phyloP scores from a whole-genome alignment of 345 rosid genomes.

The Pugionium cornutum region DNA sequence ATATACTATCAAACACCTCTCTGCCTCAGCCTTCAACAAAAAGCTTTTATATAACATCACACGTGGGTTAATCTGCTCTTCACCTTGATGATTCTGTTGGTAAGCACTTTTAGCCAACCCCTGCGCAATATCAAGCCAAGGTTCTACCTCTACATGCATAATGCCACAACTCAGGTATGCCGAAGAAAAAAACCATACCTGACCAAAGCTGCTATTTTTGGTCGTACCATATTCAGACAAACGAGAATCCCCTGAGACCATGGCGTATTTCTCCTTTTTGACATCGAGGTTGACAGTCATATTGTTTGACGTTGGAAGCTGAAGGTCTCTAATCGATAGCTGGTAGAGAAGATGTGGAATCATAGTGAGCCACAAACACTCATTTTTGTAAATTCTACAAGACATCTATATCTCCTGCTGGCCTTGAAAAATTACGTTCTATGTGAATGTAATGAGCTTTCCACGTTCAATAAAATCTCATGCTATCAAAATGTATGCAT shows the following conservation, averaged over 20 bases:
- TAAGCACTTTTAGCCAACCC: constrained; percentile 29
- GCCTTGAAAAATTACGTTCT: constrained; percentile 6
- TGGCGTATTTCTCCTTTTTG: constrained; percentile 32
- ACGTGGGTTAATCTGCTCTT: constrained; percentile 39
- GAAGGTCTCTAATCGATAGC: constrained; percentile 41
- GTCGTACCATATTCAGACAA: constrained; percentile 34
- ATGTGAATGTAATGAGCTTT: not conserved
- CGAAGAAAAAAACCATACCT: constrained; percentile 36
- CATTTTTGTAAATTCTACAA: constrained; percentile 19
- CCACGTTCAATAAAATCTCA: not conserved
- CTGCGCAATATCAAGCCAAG: constrained; percentile 38
- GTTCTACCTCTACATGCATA: constrained; percentile 22
- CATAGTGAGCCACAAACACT: constrained; percentile 33
- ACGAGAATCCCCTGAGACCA: constrained; percentile 35
- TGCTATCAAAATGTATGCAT: not conserved
- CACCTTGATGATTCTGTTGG: constrained; percentile 28
- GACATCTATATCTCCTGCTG: not conserved
- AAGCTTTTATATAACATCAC: constrained; percentile 43
- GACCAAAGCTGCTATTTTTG: constrained; percentile 33
- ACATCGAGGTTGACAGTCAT: constrained; percentile 38
- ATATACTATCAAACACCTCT: constrained; percentile 43
- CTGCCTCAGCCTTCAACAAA: constrained; percentile 54
- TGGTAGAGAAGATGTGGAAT: constrained; percentile 33
- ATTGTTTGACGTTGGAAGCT: constrained; percentile 35
- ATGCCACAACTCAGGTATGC: constrained; percentile 9